Conservation (phyloP, 345 rosid genomes). For the Erucastrum elatum region DNA sequence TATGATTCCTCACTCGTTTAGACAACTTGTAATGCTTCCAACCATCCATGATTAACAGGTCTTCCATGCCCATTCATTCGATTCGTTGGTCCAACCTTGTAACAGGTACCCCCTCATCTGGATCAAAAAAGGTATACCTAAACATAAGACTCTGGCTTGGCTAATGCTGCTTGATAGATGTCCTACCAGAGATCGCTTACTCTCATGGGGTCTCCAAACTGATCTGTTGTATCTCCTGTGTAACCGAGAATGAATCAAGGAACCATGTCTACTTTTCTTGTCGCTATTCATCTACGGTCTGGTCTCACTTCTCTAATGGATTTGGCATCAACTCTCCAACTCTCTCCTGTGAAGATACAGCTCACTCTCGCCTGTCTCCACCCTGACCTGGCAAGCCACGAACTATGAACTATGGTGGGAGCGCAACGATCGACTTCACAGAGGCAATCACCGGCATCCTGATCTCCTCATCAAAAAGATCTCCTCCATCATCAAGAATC, state of each 20-base stretch:
- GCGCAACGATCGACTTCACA: background rate
- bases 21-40: background rate
- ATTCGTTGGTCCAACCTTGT: too few relatives aligned
- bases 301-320: background rate
- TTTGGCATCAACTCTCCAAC: background rate
- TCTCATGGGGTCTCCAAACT: background rate
- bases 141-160: background rate
- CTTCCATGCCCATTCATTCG: too few relatives aligned
- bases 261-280: background rate
- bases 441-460: background rate
- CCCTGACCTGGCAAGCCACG: background rate
- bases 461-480: background rate
- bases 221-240: background rate
- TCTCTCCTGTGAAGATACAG: background rate
- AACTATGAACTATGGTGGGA: background rate
- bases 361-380: background rate
- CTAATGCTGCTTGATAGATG: background rate
- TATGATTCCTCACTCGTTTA: background rate
- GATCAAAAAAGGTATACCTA: background rate
- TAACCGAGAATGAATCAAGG: background rate
- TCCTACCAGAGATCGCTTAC: background rate
- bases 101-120: background rate
- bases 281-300: background rate
- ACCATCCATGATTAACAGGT: too few relatives aligned
- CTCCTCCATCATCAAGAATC: background rate